Base-by-base conservation (phyloP, 1,284 basidiomycete genomes). In the Anthracocystis walkeri region DNA sequence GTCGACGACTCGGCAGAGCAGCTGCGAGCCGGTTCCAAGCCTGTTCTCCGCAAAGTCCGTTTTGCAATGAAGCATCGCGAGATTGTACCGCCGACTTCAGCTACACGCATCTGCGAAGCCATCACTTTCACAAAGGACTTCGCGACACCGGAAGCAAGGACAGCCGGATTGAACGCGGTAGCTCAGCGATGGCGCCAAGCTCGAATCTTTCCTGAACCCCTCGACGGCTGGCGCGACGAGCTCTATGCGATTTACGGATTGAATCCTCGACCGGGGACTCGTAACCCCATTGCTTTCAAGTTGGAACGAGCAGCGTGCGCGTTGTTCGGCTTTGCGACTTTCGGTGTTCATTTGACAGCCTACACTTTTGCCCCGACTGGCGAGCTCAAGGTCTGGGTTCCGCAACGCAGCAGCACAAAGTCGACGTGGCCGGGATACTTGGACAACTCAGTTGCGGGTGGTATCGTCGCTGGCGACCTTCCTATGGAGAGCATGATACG, bases 301-400 rank as follows among this genome's bases (percentile, higher is more conserved):
- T 89, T 98, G 87, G 96, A 99, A 85, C 90, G 96, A 56, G 89
- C 93, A 1, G 94, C 93, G 0, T 93, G 92, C 79, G 90, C 92
- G 0, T 86, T 98, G 41, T 97, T 97, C 80, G 95, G 96, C 2
- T 86, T 96, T 10, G 89, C 94, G 0, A 97, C 95, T 0, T 96
- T 92, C 80, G 89, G 94, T 0, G 91, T 94, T 7, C 94, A 96
- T 84, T 89, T 93, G 89, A 92, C 90, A 35, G 86, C 84, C 4
- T 86, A 85, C 61, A 81, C 77, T 3, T 60, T 69, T 7, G 69
- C 71, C 20, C 58, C 51, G 21, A 52, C 11, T 6, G 66, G 72
- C 55, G 72, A 69, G 49, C 61, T 80, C 35, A 77, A 87, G 65
- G 87, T 97, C 11, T 98, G 96, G 96, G 91, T 95, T 0, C 94